Evolutionary conservation across 140 eudicot genomes (phyloP).

Genomic region (Flaveria floridana): DNA sequence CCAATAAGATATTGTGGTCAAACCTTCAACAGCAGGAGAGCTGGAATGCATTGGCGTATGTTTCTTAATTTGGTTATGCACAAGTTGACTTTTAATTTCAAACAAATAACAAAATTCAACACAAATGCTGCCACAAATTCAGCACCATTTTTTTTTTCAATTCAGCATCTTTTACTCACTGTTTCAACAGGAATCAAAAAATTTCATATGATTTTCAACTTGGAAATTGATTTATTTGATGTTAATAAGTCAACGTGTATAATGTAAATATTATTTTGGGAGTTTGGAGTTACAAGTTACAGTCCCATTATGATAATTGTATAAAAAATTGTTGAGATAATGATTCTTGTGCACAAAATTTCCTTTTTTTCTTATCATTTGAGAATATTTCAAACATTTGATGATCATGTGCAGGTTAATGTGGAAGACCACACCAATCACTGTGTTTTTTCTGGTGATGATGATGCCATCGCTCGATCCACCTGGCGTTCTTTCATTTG

Average conservation of each 20-base stretch:
- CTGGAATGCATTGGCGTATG: constrained; percentile 97
- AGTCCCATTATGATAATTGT: not conserved
- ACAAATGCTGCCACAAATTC: not conserved
- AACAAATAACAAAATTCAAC: not conserved
- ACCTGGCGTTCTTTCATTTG: constrained; percentile 80
- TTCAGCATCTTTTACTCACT: constrained; percentile 15
- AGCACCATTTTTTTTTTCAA: not conserved
- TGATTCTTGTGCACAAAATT: not conserved
- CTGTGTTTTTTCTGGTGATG: constrained; percentile 78
- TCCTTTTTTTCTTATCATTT: too few relatives aligned
- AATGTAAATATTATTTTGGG: too few relatives aligned
- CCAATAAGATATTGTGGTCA: constrained; percentile 91
- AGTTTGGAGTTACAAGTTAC: too few relatives aligned
- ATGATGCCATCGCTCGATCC: constrained; percentile 98
- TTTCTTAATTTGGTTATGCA: constrained; percentile 13
- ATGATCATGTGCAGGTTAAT: constrained; percentile 52
- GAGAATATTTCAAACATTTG: not conserved
- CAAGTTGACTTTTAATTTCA: not conserved
- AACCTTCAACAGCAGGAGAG: constrained; percentile 94
- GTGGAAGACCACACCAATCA: constrained; percentile 98
- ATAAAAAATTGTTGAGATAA: not conserved
- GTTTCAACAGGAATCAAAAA: not conserved
- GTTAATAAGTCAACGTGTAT: too few relatives aligned
- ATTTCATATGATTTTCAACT: not conserved
- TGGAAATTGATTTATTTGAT: not conserved